Base-by-base conservation (phyloP, 768 basidiomycete genomes). In the Collybia sp. region DNA sequence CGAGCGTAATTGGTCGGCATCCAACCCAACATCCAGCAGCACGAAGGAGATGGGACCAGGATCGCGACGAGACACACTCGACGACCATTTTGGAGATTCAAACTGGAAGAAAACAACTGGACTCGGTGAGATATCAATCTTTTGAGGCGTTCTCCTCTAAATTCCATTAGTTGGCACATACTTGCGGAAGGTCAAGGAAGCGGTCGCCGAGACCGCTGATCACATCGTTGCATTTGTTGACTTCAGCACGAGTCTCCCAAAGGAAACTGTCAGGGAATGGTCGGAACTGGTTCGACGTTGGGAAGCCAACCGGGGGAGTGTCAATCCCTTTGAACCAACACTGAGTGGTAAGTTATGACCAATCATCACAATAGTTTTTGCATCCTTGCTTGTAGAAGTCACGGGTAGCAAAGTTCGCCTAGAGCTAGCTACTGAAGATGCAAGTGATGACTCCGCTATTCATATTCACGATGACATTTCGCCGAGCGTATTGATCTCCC, bases 1-100 rank as follows among this genome's bases (percentile, higher is more conserved):
- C 0, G 68, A 72, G 34, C 45, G 55, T 0, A 51, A 47, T 2
- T 70, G 67, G 69, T 36, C 63, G 0, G 48, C 41, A 0, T 37
- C 56, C 6, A 66, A 69, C 40, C 32, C 46, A 0, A 44, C 49
- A 0, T 58, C 60, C 1, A 42, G 45, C 1, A 64, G 61, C 35
- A 67, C 62, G 0, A 54, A 56, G 6, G 62, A 69, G 30, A 70
- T 67, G 67, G 61, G 59, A 0, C 57, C 62, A 1, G 61, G 62
- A 0, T 42, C 53, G 4, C 47, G 57, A 0, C 38, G 53, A 2
- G 63, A 65, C n/a, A 59, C 60, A 0, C 32, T 71, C 1, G 60
- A 69, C 33, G 64, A 67, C 4, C 51, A 57, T 0, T 60, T 58
- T 33, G 47, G 45, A 12, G 44, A 49, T 18, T 40, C 42, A 12